Evolutionary conservation across 2,329 filamentous ascomycete species (phyloP).

Genomic region (Bisporella sp.): DNA sequence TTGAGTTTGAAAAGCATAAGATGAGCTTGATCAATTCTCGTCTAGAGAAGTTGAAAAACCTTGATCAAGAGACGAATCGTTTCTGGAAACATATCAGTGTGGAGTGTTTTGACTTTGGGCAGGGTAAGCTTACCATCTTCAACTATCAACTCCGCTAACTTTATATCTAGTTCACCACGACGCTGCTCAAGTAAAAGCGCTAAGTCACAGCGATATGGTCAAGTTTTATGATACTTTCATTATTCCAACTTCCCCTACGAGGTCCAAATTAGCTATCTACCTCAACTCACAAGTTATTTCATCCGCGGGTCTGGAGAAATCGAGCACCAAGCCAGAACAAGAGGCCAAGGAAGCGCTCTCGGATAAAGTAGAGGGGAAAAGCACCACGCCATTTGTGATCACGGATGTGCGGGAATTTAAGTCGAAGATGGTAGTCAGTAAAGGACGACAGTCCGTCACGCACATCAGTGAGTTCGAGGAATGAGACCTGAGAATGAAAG

Average conservation of each 20-base stretch:
- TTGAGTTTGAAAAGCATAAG: conserved; percentile 87
- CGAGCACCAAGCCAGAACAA: conserved; percentile 30
- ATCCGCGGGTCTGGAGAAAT: conserved; percentile 49
- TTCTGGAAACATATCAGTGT: too few relatives aligned
- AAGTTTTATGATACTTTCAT: conserved; percentile 74
- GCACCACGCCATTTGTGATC: conserved; percentile 54
- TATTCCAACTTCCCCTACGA: conserved; percentile 58
- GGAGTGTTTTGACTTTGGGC: conserved; percentile 87
- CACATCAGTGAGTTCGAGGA: conserved; percentile 84
- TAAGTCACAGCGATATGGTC: conserved; percentile 75
- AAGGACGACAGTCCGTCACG: conserved; percentile 64
- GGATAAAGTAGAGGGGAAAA: conserved; percentile 31
- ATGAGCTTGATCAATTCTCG: too few relatives aligned
- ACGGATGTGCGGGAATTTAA: too few relatives aligned
- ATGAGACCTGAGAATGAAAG: too few relatives aligned
- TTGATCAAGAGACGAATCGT: conserved; percentile 74
- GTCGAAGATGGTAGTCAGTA: conserved; percentile 63
- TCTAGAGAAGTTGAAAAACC: conserved; percentile 90
- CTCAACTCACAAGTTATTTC: too few relatives aligned
- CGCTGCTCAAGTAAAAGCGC: conserved; percentile 61
- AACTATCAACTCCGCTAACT: conserved; percentile 2
- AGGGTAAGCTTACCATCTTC: conserved; percentile 52
- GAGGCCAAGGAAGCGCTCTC: conserved; percentile 13
- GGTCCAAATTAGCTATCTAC: conserved; percentile 79
- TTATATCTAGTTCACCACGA: conserved; percentile 43